Evolutionary conservation across 164 flowering plant species (phyloP).

Genomic region (Kingdonia uniflora): DNA sequence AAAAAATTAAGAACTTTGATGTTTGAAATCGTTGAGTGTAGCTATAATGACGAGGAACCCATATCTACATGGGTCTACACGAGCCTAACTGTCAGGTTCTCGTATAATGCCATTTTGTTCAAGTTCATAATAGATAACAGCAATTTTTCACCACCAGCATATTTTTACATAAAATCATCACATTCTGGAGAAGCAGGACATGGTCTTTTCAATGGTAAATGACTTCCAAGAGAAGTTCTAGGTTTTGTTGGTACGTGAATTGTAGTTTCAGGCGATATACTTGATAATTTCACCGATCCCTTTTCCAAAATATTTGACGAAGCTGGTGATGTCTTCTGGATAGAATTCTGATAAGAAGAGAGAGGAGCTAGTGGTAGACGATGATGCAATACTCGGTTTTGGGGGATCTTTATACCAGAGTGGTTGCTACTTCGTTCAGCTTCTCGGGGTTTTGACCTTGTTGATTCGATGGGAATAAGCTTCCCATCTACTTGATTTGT

Average conservation of each 20-base stretch:
- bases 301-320: conserved; percentile 15
- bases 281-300: conserved; percentile 17
- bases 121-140: background rate
- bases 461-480: conserved; percentile 73
- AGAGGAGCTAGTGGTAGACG: conserved; percentile 18
- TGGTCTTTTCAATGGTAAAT: conserved; percentile 41
- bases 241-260: conserved; percentile 16
- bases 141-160: background rate
- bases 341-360: conserved; percentile 16
- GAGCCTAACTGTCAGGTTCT: no score
- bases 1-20: no score
- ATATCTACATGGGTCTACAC: no score
- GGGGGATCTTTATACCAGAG: conserved; percentile 7
- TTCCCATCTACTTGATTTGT: conserved; percentile 94
- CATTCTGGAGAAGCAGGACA: conserved; percentile 23
- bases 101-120: no score
- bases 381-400: conserved; percentile 9
- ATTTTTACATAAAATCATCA: conserved; percentile 49
- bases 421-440: conserved; percentile 12
- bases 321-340: conserved; percentile 10
- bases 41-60: no score
- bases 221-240: conserved; percentile 19
- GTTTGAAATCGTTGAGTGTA: no score
- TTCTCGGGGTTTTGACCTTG: conserved; percentile 20
- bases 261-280: conserved; percentile 23